Percentiles rank a stretch among this genome's conserved stretches.
These are phyloP conservation scores for Kappamyces sp. DNA, from an alignment of 192 early-diverging fungal species.

Conservation along the genomic window DNA sequence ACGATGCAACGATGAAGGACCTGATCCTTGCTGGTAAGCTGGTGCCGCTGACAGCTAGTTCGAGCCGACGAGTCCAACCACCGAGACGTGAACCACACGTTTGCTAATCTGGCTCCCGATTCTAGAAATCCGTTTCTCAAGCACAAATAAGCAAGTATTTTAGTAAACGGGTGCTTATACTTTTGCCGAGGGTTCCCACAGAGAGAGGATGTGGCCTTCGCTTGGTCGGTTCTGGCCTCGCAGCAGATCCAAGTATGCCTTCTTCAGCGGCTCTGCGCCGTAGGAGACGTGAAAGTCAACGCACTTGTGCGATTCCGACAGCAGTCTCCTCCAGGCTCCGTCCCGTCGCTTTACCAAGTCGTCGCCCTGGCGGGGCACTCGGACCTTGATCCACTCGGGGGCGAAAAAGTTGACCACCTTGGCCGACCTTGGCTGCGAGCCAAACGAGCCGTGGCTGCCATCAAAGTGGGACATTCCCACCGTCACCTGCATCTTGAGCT, in stretches of 20 bases:
- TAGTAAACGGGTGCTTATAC: no score
- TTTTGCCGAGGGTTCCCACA: no score
- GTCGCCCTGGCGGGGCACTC: constrained; percentile 15
- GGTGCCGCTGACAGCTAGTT: constrained; percentile 27
- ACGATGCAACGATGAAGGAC: constrained; percentile 71
- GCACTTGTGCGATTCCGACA: constrained; percentile 19
- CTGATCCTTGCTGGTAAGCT: constrained; percentile 59
- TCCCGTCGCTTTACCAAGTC: neutral
- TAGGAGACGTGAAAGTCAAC: constrained; percentile 5
- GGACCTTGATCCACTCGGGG: constrained; percentile 28
- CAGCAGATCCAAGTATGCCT: constrained; percentile 15
- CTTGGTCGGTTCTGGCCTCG: no score
- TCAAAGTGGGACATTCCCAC: constrained; percentile 30
- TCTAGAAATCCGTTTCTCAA: constrained; percentile 29
- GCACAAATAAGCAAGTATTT: neutral
- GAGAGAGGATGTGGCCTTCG: no score
- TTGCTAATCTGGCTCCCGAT: constrained; percentile 55
- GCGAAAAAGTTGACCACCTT: constrained; percentile 31
- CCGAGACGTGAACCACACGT: constrained; percentile 85
- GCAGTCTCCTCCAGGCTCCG: constrained; percentile 17
- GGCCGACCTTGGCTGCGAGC: neutral
- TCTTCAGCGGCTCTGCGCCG: constrained; percentile 11
- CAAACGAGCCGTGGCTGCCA: neutral
- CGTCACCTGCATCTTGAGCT: constrained; percentile 7
- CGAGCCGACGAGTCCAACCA: constrained; percentile 83